Evolutionary conservation across 441 rosid genomes (phyloP), one percentile per base, ranked within the genome.

Genomic region (Corymbia calophylla): DNA sequence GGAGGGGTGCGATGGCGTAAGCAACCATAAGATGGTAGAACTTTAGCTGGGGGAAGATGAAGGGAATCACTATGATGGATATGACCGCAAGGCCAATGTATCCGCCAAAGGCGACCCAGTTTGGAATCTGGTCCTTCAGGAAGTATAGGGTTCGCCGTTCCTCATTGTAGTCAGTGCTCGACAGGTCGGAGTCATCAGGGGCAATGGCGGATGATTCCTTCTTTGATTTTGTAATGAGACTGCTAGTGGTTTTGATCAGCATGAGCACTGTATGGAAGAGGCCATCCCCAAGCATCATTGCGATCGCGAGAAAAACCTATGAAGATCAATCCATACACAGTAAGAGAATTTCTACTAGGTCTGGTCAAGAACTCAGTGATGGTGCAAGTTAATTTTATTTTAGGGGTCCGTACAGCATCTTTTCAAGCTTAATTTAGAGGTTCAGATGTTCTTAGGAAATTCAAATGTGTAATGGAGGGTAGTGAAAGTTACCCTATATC

Each of bases 11-110:
- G 44, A 97, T 92, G 32, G 87, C 53, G 55, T 96, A 97, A 73
- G 95, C 96, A 19, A 94, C 95, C 4, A 95, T 68, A 32, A 97
- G 93, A 90, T 96, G 97, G 90, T 97, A 97, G 97, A 96, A 97
- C 90, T 94, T 93, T 44, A 97, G 87, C 90, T 94, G 99, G 70
- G 87, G 94, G 91, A 97, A 97, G 93, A 97, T 95, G 62, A 92
- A 86, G 32, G 99, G 99, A 7, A 96, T 94, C 21, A 86, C 12
- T 35, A 93, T 89, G 91, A 93, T 92, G 54, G 98, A 95, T 31
- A 93, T 53, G 55, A 86, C 60, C 5, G 99, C 96, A 14, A 96
- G 93, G 90, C 32, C 31, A 25, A 96, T 10, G 91, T 97, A 97
- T 54, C 96, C 97, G 12, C 86, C 82, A 44, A 91, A 27, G 9